These are phyloP conservation scores for Xanthoparmelia taractica DNA, from an alignment of 495 filamentous ascomycete genomes.

Conservation along the genomic window DNA sequence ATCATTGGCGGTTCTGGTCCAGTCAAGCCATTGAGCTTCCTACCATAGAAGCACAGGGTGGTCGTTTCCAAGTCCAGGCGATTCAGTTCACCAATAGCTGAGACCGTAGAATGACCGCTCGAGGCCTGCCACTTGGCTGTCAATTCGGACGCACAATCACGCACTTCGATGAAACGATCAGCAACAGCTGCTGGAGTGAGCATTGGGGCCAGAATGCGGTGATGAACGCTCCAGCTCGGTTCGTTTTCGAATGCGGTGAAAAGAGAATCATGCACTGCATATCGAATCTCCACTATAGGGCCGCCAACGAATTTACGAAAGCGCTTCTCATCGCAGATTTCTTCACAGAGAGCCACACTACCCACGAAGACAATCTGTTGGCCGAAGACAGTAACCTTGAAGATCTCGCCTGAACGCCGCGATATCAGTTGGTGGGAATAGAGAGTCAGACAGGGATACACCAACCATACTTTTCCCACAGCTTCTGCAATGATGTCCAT, in stretches of 20 bases:
- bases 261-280: slow-evolving; percentile 60
- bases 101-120: slow-evolving; percentile 40
- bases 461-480: slow-evolving; percentile 57
- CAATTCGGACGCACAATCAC: slow-evolving; percentile 58
- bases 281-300: slow-evolving; percentile 52
- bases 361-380: slow-evolving; percentile 47
- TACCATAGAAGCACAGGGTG: slow-evolving; percentile 52
- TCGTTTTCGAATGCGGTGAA: slow-evolving; percentile 62
- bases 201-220: slow-evolving; percentile 52
- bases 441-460: not conserved
- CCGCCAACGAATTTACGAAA: slow-evolving; percentile 59
- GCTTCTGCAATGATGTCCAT: slow-evolving; percentile 52
- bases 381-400: slow-evolving; percentile 53
- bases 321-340: slow-evolving; percentile 63
- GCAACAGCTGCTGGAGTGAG: slow-evolving; percentile 34
- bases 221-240: slow-evolving; percentile 59
- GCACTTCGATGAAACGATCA: slow-evolving; percentile 47
- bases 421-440: slow-evolving; percentile 18
- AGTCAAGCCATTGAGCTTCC: slow-evolving; percentile 32
- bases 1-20: slow-evolving; percentile 33
- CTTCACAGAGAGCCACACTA: slow-evolving; percentile 53
- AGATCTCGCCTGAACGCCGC: slow-evolving; percentile 52
- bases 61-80: slow-evolving; percentile 63
- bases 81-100: slow-evolving; percentile 62
- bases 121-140: slow-evolving; percentile 55